A percentile compares a stretch with the other conserved stretches of the same genome.
phyloP scores from a whole-genome alignment of 345 rosid genomes.

The Erucastrum elatum region DNA sequence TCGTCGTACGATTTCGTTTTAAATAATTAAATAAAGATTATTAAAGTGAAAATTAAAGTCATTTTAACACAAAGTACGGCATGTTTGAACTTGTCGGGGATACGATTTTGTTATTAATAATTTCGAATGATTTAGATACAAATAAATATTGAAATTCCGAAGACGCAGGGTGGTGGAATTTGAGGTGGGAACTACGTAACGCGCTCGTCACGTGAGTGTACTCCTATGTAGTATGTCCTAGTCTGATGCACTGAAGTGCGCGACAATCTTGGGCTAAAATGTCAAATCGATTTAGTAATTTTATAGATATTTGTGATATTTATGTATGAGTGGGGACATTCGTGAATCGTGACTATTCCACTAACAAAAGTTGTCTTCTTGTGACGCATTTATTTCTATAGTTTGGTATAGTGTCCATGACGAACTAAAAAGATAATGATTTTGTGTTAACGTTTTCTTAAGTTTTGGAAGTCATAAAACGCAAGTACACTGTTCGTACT shows the following conservation, averaged over 20 bases:
- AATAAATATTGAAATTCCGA: slow-evolving; percentile 4
- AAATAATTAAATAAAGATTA: slow-evolving; percentile 16
- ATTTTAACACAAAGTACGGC: neutral
- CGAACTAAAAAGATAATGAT: neutral
- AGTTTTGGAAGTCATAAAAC: slow-evolving; percentile 16
- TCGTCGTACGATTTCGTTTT: neutral
- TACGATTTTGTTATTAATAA: neutral
- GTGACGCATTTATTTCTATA: slow-evolving; percentile 1
- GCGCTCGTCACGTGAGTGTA: slow-evolving; percentile 24
- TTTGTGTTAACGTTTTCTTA: neutral
- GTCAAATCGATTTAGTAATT: slow-evolving; percentile 4
- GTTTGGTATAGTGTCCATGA: neutral
- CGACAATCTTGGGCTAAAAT: neutral
- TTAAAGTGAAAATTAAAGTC: neutral
- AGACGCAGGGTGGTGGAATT: slow-evolving; percentile 21
- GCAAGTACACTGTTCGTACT: slow-evolving; percentile 26
- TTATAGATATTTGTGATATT: neutral
- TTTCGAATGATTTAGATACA: neutral
- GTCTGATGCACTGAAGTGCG: slow-evolving; percentile 17
- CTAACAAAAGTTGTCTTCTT: slow-evolving; percentile 1
- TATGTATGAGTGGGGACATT: slow-evolving; percentile 7
- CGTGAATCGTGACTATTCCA: slow-evolving; percentile 10
- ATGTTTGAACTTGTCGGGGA: neutral
- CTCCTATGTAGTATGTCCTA: neutral
- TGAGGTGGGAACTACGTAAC: slow-evolving; percentile 30